Base-by-base conservation (phyloP, 23 red algal species). In the Pyropia yezoensis region DNA sequence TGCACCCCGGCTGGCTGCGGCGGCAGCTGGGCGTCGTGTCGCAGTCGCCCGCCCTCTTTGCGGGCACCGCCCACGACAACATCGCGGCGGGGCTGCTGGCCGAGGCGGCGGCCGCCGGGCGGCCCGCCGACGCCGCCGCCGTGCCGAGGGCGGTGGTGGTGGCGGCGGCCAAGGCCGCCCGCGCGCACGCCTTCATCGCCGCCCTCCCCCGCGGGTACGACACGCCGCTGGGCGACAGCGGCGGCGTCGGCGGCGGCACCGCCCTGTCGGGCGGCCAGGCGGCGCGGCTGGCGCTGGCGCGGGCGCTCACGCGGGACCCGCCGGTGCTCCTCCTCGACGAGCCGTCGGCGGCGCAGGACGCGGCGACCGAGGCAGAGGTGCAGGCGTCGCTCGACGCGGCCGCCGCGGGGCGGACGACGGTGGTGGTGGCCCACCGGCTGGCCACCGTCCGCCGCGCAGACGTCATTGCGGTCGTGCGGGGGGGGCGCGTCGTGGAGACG, bases 251-350 rank as follows among this genome's bases (percentile, higher is more conserved):
- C 39, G 67, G 87, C 14, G 94, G 94, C 7, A 65, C 60, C 15
- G 34, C 66, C 7, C 28, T 96, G 30, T 87, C 79, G n/a, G 93
- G 93, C 11, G 93, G 93, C 32, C 85, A 90, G 69, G 18, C 77
- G 29, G 85, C 90, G 61, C 78, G 93, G 0, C 70, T 96, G 18
- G 93, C 93, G 33, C 75, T 96, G 26, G 93, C 93, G 34, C 85
- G 93, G 14, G 85, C 93, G 11, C 58, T 96, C 20, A 79, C 82
- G 54, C 93, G 80, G 9, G 54, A 96, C 23, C 93, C 93, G 28
- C 30, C 63, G n/a, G 69, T 96, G 52, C 59, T 96, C 51, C 30
- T 30, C 53, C 26, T 79, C 33, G 74, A 79, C 55, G 59, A 79
- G 28, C 54, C 54, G 17, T 83, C 83, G 24, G 80, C 71, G 7